Percentiles rank a stretch among this genome's conserved stretches.
Conservation (phyloP, 495 filamentous ascomycete genomes). For the Gamarada debralockiae region DNA sequence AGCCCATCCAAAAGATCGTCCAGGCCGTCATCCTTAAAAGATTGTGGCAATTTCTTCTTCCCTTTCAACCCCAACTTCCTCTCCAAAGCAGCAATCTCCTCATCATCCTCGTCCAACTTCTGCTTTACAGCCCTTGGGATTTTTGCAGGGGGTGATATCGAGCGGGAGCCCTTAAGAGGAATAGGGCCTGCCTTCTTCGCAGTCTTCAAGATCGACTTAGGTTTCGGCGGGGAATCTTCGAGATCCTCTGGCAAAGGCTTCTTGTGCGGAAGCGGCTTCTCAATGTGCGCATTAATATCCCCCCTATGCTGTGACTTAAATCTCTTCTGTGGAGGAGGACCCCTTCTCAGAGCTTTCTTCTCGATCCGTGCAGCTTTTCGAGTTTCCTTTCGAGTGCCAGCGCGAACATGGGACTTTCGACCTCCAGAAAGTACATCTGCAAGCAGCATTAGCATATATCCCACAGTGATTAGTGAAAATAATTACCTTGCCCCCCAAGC, state of each 20-base stretch:
- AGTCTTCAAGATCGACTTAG: slow-evolving; percentile 39
- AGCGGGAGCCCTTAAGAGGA: not conserved
- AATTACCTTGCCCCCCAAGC: slow-evolving; percentile 44
- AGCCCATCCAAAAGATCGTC: slow-evolving; percentile 75
- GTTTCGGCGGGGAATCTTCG: slow-evolving; percentile 23
- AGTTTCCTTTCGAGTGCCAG: slow-evolving; percentile 54
- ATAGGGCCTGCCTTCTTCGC: slow-evolving; percentile 15
- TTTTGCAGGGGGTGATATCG: slow-evolving; percentile 28
- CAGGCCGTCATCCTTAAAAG: slow-evolving; percentile 81
- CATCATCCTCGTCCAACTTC: slow-evolving; percentile 71
- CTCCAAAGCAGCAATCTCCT: slow-evolving; percentile 84
- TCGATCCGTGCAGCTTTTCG: slow-evolving; percentile 52
- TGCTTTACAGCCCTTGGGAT: slow-evolving; percentile 58
- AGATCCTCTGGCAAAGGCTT: slow-evolving; percentile 20
- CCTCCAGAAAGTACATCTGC: slow-evolving; percentile 13
- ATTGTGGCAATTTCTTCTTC: slow-evolving; percentile 68
- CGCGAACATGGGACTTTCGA: slow-evolving; percentile 19
- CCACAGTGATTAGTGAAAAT: not conserved
- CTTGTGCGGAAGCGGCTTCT: slow-evolving; percentile 8
- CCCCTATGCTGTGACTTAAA: slow-evolving; percentile 21
- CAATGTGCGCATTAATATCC: not conserved
- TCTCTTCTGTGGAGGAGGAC: slow-evolving; percentile 21
- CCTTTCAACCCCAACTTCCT: slow-evolving; percentile 83
- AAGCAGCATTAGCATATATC: not conserved
- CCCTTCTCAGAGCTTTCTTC: slow-evolving; percentile 41